phyloP scores from a whole-genome alignment of 2,329 filamentous ascomycete species.

The Fusarium napiforme region DNA sequence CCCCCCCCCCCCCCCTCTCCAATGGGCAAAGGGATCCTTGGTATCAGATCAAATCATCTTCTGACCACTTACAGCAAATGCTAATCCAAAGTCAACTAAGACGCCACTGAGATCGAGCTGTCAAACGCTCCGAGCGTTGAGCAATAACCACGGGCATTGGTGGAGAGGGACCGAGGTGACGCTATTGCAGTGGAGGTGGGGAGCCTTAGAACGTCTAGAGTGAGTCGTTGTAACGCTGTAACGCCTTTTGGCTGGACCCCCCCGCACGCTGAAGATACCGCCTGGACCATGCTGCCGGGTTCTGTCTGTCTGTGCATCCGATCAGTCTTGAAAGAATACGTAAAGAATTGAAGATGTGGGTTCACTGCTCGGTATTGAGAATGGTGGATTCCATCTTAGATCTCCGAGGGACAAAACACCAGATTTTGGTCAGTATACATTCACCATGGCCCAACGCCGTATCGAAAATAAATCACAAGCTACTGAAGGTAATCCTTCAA shows the following conservation, averaged over 20 bases:
- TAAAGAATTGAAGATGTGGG: background rate
- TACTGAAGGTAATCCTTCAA: background rate
- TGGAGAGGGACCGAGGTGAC: slow-evolving; percentile 22
- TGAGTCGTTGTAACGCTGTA: slow-evolving; percentile 14
- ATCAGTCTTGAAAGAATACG: background rate
- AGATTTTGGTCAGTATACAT: background rate
- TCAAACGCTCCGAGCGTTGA: slow-evolving; percentile 37
- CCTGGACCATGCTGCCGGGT: slow-evolving; percentile 26
- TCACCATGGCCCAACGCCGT: background rate
- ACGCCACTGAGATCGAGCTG: slow-evolving; percentile 34
- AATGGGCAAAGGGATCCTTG: slow-evolving; percentile 3
- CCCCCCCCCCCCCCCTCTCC: background rate
- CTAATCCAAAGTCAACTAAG: slow-evolving; percentile 13
- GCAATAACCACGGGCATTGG: slow-evolving; percentile 20
- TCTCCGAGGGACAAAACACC: background rate
- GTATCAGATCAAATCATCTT: slow-evolving; percentile 8
- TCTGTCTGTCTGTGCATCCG: background rate
- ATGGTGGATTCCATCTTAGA: background rate
- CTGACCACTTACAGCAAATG: background rate
- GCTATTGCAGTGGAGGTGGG: slow-evolving; percentile 29
- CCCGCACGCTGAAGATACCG: slow-evolving; percentile 23
- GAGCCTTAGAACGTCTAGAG: background rate
- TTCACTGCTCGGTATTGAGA: background rate
- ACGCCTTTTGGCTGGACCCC: slow-evolving; percentile 23
- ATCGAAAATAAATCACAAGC: background rate